Evolutionary conservation across 495 filamentous ascomycete species (phyloP).

Genomic region (Clavariopsis aquatica): DNA sequence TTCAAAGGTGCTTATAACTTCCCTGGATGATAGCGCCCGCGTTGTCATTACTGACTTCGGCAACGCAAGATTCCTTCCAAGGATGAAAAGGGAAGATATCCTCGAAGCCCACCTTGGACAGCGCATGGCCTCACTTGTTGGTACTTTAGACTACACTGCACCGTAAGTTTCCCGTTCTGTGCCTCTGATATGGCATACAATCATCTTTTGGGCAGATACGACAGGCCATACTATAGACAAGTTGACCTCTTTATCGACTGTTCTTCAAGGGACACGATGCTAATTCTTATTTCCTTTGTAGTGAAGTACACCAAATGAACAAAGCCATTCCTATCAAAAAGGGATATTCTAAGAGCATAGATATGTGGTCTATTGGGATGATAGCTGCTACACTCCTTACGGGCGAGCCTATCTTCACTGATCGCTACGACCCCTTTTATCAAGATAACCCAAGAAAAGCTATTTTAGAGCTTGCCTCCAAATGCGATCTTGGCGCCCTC

Average conservation of each 20-base stretch:
- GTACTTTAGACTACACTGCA: constrained; percentile 66
- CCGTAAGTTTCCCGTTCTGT: constrained; percentile 59
- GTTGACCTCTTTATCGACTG: constrained; percentile 8
- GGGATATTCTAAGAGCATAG: constrained; percentile 63
- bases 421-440: constrained; percentile 32
- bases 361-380: constrained; percentile 65
- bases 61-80: constrained; percentile 53
- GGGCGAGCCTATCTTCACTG: constrained; percentile 49
- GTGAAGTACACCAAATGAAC: constrained; percentile 41
- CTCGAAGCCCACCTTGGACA: constrained; percentile 31
- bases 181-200: too few relatives aligned
- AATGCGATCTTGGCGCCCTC: constrained; percentile 45
- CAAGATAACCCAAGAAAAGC: constrained; percentile 22
- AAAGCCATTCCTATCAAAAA: constrained; percentile 35
- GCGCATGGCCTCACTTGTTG: constrained; percentile 63
- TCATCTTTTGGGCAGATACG: neutral
- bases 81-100: neutral
- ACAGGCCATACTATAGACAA: neutral
- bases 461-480: constrained; percentile 36
- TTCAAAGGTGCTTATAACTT: constrained; percentile 56
- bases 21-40: constrained; percentile 46
- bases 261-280: constrained; percentile 12
- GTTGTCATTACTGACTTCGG: constrained; percentile 78
- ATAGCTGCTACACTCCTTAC: constrained; percentile 56
- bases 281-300: constrained; percentile 35